These are phyloP conservation scores for Epichloe festucae DNA, from an alignment of 2,329 filamentous ascomycete species.

Conservation along the genomic window DNA sequence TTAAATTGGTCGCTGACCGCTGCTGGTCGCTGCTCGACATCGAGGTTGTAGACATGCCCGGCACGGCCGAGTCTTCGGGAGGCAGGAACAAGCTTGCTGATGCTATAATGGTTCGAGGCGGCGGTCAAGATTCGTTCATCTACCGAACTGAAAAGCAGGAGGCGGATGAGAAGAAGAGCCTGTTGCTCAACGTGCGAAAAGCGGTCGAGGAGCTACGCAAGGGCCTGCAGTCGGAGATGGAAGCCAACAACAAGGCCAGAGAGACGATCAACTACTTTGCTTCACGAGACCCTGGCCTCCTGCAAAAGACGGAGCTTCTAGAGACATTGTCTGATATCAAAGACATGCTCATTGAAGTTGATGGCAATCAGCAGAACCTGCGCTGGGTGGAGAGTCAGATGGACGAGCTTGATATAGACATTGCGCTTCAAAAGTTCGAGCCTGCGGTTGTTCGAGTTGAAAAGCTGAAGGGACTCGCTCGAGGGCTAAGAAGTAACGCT, in stretches of 20 bases:
- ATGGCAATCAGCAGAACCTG: conserved; percentile 91
- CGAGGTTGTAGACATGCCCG: conserved; percentile 78
- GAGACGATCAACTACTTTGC: conserved; percentile 82
- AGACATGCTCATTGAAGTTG: conserved; percentile 87
- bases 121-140: conserved; percentile 83
- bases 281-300: conserved; percentile 59
- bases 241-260: conserved; percentile 70
- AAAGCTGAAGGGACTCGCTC: conserved; percentile 66
- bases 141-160: conserved; percentile 81
- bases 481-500: conserved; percentile 69
- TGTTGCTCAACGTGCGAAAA: conserved; percentile 84
- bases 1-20: conserved; percentile 80
- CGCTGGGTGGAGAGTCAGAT: conserved; percentile 93
- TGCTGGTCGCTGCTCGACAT: conserved; percentile 93
- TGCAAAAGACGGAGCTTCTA: conserved; percentile 68
- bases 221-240: conserved; percentile 71
- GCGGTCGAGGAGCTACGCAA: conserved; percentile 86
- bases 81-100: conserved; percentile 56
- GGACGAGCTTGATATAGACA: conserved; percentile 90
- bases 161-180: conserved; percentile 60
- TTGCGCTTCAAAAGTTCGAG: conserved; percentile 82
- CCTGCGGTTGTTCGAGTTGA: conserved; percentile 74
- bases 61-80: conserved; percentile 42
- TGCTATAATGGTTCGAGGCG: conserved; percentile 77
- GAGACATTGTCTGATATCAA: conserved; percentile 68